A percentile compares a stretch with the other conserved stretches of the same genome.
phyloP scores from a whole-genome alignment of 2,329 filamentous ascomycete genomes.

The Claviceps sp. region DNA sequence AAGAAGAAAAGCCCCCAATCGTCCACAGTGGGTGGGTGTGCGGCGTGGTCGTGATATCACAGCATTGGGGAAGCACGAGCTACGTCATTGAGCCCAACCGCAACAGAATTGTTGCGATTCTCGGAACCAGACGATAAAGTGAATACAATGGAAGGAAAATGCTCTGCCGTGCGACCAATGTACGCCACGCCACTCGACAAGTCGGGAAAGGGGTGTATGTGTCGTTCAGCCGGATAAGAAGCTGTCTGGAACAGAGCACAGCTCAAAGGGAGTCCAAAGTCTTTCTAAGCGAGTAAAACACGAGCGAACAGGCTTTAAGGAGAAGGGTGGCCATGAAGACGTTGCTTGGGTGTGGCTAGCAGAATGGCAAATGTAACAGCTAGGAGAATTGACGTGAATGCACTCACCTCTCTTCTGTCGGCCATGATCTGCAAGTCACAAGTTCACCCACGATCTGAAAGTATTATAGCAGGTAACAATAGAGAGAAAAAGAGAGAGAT shows the following conservation, averaged over 20 bases:
- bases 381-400: neutral
- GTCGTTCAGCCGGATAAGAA: neutral
- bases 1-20: neutral
- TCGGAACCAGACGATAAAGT: neutral
- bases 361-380: neutral
- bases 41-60: neutral
- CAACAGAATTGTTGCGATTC: neutral
- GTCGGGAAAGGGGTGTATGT: neutral
- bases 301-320: neutral
- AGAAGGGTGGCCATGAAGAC: neutral
- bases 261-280: neutral
- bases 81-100: neutral
- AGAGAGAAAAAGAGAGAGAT: neutral
- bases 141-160: neutral
- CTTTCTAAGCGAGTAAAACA: neutral
- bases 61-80: neutral
- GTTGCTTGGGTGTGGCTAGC: neutral
- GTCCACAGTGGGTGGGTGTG: neutral
- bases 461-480: neutral
- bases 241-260: neutral
- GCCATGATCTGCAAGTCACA: neutral
- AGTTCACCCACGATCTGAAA: neutral
- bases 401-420: slow-evolving; percentile 7
- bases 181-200: slow-evolving; percentile 4
- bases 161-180: slow-evolving; percentile 5